phyloP scores from a whole-genome alignment of 129 eudicot genomes.

The Ambrosia artemisiifolia region DNA sequence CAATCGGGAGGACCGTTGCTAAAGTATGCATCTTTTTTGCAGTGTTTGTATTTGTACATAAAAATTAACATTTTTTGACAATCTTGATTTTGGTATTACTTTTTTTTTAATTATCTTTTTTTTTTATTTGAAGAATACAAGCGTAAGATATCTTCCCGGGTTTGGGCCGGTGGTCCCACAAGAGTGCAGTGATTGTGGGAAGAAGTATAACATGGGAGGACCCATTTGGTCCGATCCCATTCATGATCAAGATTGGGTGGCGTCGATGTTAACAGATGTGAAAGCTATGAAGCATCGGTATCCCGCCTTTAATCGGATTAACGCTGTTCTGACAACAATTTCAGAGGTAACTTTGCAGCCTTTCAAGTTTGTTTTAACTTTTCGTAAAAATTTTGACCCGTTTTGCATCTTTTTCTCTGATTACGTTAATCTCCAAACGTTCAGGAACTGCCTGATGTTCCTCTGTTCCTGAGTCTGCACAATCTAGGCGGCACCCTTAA shows the following conservation, averaged over 20 bases:
- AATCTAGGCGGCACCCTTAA: slow-evolving; percentile 83
- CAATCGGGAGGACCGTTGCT: slow-evolving; percentile 82
- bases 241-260: slow-evolving; percentile 94
- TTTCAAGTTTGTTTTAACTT: neutral
- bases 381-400: neutral
- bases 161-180: slow-evolving; percentile 83
- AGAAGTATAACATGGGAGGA: slow-evolving; percentile 86
- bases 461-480: slow-evolving; percentile 85
- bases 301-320: slow-evolving; percentile 78
- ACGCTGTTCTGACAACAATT: slow-evolving; percentile 83
- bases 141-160: slow-evolving; percentile 87
- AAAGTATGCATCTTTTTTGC: slow-evolving; percentile 50
- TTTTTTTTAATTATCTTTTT: neutral
- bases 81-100: neutral
- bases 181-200: slow-evolving; percentile 90
- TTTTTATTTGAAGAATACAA: slow-evolving; percentile 46
- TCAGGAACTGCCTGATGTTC: slow-evolving; percentile 94
- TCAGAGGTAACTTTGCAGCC: slow-evolving; percentile 53
- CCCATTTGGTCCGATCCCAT: slow-evolving; percentile 99
- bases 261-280: slow-evolving; percentile 68
- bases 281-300: slow-evolving; percentile 64
- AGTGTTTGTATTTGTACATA: neutral
- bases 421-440: neutral
- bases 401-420: neutral
- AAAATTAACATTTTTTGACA: neutral